These are phyloP conservation scores for Cladorrhinum samala DNA, from an alignment of 495 filamentous ascomycete species.

Conservation along the genomic window DNA sequence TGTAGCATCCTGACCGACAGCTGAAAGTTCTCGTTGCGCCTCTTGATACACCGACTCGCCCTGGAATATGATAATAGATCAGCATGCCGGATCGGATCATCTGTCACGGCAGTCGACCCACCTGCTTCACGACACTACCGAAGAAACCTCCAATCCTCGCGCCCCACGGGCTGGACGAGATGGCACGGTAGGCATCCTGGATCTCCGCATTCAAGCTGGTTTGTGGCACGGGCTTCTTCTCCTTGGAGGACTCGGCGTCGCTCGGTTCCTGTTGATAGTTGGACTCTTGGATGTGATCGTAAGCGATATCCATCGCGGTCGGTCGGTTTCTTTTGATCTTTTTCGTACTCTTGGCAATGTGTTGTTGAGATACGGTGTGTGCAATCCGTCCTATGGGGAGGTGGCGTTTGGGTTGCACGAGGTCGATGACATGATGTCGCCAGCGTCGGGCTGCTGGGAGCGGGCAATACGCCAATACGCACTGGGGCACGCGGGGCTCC, in stretches of 20 bases:
- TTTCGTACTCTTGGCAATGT: not conserved
- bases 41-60: slow-evolving; percentile 82
- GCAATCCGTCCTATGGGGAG: not conserved
- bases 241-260: slow-evolving; percentile 31
- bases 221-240: slow-evolving; percentile 44
- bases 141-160: slow-evolving; percentile 80
- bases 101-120: slow-evolving; percentile 25
- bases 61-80: slow-evolving; percentile 31
- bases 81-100: not conserved
- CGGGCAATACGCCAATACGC: not conserved
- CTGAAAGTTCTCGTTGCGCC: slow-evolving; percentile 71
- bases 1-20: slow-evolving; percentile 72
- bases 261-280: slow-evolving; percentile 55
- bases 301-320: slow-evolving; percentile 81
- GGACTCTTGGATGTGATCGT: slow-evolving; percentile 94
- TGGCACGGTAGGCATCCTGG: slow-evolving; percentile 89
- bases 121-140: slow-evolving; percentile 83
- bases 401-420: slow-evolving; percentile 4
- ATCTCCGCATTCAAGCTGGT: slow-evolving; percentile 77
- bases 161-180: slow-evolving; percentile 88
- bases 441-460: slow-evolving; percentile 1
- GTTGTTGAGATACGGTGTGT: not conserved
- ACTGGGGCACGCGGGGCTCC: not conserved
- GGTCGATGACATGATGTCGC: slow-evolving; percentile 14
- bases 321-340: slow-evolving; percentile 7